Base-by-base conservation (phyloP, 108 stramenopile species). In the Chaetoceros muelleri region DNA sequence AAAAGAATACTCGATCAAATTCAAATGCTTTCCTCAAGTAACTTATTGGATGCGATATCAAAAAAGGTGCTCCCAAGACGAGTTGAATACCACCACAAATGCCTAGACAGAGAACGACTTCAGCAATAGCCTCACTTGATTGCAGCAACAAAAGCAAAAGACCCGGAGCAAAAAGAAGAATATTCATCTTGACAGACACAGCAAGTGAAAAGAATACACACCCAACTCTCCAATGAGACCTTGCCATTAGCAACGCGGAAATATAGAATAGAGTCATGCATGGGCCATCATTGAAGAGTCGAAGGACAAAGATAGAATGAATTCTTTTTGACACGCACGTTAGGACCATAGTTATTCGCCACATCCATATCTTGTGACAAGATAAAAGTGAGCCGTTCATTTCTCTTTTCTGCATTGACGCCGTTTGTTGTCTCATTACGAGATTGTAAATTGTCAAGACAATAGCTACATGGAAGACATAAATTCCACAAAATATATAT, bases 121-220 rank as follows among this genome's bases (percentile, higher is more conserved):
- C 77, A 17, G 57, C 58, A 13, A 83, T 20, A 30, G 73, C 65
- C 48, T 31, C 26, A 44, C 69, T 81, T 23, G 65, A 81, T 57
- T 85, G 90, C 16, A 97, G 70, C 28, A 96, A 58, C 27, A 96
- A 67, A 8, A 91, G 66, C 21, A 96, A 65, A 25, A 99, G 46
- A 2, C 94, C 98, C 1, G 98, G 98, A 24, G 96, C 95, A 52
- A 93, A 97, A 3, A 99, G 82, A 40, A 99, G 67, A 2, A 95
- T 70, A 72, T 97, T 97, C 98, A 99, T 99, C 64, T 99, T 99
- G 27, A 99, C 78, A 3, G 86, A 86, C 0, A 97, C 95, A 5
- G 87, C 94, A 49, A 95, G 52, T 18, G 92, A 93, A 72, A 90
- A 99, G 23, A 92, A 40, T 28, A 85, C 61, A 48, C 92, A 94